phyloP scores from a whole-genome alignment of 2,329 filamentous ascomycete species.

The Ascochyta rabiei region DNA sequence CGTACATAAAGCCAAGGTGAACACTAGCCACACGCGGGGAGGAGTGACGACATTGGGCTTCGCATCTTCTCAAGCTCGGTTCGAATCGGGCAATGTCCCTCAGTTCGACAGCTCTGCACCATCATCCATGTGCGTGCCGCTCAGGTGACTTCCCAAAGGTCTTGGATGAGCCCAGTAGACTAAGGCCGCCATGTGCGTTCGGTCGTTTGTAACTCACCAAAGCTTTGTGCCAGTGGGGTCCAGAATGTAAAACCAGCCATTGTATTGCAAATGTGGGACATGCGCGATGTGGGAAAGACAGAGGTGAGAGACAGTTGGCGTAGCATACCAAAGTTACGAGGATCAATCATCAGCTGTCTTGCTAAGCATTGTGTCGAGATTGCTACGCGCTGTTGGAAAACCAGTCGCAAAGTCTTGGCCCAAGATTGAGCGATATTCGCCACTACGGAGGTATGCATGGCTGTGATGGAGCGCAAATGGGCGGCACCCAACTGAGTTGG shows the following conservation, averaged over 20 bases:
- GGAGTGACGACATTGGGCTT: slow-evolving; percentile 17
- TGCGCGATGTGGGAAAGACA: no score
- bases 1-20: background rate
- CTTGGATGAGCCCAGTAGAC: background rate
- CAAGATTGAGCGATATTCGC: slow-evolving; percentile 19
- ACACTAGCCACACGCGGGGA: slow-evolving; percentile 14
- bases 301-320: no score
- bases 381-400: slow-evolving; percentile 3
- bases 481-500: background rate
- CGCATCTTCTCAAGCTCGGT: background rate
- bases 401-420: slow-evolving; percentile 5
- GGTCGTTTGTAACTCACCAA: background rate
- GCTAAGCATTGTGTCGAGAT: background rate
- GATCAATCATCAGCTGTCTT: no score
- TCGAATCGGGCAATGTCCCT: background rate
- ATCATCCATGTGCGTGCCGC: background rate
- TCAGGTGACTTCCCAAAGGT: background rate
- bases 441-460: slow-evolving; percentile 21
- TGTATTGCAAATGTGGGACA: no score
- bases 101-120: background rate
- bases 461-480: background rate
- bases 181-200: background rate
- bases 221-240: background rate
- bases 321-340: no score
- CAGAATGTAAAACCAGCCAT: background rate